phyloP scores from a whole-genome alignment of 2,329 filamentous ascomycete species.

The Cladosporium colombiae region DNA sequence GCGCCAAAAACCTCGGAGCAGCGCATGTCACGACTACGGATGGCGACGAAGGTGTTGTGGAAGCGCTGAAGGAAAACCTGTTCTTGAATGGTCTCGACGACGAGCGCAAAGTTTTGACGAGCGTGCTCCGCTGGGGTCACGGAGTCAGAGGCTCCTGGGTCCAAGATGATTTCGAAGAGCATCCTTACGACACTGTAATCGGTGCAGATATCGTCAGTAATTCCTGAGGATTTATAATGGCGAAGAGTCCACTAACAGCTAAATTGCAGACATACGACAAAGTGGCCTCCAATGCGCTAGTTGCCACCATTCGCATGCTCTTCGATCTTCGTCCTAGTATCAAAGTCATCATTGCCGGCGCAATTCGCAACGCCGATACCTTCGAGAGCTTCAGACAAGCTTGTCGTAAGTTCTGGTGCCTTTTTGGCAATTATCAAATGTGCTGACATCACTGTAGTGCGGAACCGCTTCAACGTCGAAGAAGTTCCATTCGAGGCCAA shows the following conservation, averaged over 20 bases:
- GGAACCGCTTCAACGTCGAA: slow-evolving; percentile 34
- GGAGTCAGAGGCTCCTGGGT: slow-evolving; percentile 61
- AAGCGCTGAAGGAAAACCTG: slow-evolving; percentile 66
- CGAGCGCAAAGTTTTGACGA: slow-evolving; percentile 48
- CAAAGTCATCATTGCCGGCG: slow-evolving; percentile 67
- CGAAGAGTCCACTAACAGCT: slow-evolving; percentile 14
- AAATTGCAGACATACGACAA: slow-evolving; percentile 66
- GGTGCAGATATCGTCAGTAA: slow-evolving; percentile 68
- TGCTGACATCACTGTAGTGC: slow-evolving; percentile 25
- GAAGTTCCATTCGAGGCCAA: slow-evolving; percentile 36
- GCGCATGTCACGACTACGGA: slow-evolving; percentile 68
- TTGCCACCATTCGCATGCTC: slow-evolving; percentile 65
- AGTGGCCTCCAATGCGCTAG: slow-evolving; percentile 61
- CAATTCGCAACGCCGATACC: slow-evolving; percentile 69
- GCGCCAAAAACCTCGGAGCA: slow-evolving; percentile 65
- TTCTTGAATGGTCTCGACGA: slow-evolving; percentile 66
- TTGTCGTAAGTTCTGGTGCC: slow-evolving; percentile 49
- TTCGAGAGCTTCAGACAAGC: slow-evolving; percentile 64
- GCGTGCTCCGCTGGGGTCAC: slow-evolving; percentile 66
- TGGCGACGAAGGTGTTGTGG: slow-evolving; percentile 71
- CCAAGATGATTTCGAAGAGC: slow-evolving; percentile 49
- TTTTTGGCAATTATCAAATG: not conserved
- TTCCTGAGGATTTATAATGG: not conserved
- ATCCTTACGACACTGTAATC: slow-evolving; percentile 62
- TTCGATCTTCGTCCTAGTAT: slow-evolving; percentile 58